phyloP scores from a whole-genome alignment of 768 basidiomycete species.

The Boletus vinaceobasis region DNA sequence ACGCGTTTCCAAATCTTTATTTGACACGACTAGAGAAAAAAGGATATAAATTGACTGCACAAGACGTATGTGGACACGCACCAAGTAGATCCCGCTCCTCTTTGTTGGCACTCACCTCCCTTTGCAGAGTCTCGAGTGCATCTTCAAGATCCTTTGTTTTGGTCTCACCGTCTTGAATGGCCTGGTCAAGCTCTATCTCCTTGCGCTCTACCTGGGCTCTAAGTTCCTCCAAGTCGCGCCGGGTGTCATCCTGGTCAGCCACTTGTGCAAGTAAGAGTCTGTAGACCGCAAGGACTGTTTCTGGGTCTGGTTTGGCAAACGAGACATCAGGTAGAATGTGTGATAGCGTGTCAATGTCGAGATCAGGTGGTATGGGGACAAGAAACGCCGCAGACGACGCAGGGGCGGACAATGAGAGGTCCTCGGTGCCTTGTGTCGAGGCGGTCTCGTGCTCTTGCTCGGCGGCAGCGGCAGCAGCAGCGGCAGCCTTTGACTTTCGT shows the following conservation, averaged over 20 bases:
- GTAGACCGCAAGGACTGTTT: slow-evolving; percentile 62
- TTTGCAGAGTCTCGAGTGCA: slow-evolving; percentile 48
- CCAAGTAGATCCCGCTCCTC: slow-evolving; percentile 66
- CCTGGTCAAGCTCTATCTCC: slow-evolving; percentile 83
- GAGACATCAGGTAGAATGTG: slow-evolving; percentile 59
- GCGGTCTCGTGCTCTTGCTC: slow-evolving; percentile 34
- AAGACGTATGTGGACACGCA: slow-evolving; percentile 33
- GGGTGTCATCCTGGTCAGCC: slow-evolving; percentile 49
- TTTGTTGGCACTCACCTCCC: slow-evolving; percentile 54
- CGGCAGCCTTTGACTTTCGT: slow-evolving; percentile 56
- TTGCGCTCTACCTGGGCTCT: slow-evolving; percentile 66
- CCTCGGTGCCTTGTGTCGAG: slow-evolving; percentile 35
- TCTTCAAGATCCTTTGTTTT: slow-evolving; percentile 54
- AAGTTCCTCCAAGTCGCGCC: slow-evolving; percentile 66
- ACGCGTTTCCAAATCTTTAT: slow-evolving; percentile 49
- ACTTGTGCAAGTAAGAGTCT: slow-evolving; percentile 56
- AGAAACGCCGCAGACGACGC: slow-evolving; percentile 13
- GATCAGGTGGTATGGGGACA: slow-evolving; percentile 59
- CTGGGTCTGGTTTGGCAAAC: slow-evolving; percentile 53
- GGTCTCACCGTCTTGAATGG: slow-evolving; percentile 73
- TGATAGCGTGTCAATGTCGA: slow-evolving; percentile 60
- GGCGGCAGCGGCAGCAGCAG: slow-evolving; percentile 31
- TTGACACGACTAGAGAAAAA: slow-evolving; percentile 39
- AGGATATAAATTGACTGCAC: slow-evolving; percentile 8
- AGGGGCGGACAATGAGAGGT: slow-evolving; percentile 24